Evolutionary conservation across 2,329 filamentous ascomycete species (phyloP), one percentile per base, ranked within the genome.

Genomic region (Aspergillus phoenicis): DNA sequence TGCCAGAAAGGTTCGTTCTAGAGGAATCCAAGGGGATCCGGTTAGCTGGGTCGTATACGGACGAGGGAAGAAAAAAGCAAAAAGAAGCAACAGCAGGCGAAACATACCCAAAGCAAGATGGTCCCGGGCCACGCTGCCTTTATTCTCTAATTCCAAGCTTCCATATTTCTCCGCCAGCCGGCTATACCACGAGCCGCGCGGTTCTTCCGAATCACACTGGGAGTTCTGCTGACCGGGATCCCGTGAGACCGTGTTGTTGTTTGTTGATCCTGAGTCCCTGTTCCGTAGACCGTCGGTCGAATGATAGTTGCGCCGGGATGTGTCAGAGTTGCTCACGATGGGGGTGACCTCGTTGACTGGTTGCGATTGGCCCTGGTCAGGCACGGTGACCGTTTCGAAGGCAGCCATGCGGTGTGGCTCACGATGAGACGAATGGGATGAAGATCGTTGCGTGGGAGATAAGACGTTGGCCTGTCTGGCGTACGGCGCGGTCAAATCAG

Each of bases 1-100:
- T 64, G 87, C 87, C 45, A 89, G 80, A 74, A 89, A 89, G n/a
- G 87, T 89, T 43, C 87, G 83, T 73, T 89, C 87, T 87, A 65
- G 45, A 59, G 51, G 24, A n/a, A 13, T 13, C 4, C 5, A n/a
- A 20, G 22, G 8, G 17, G 43, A 52, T 20, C 47, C 17, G 49
- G 54, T 61, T 24, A 22, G 28, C 15, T 66, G 13, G 26, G 33
- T 48, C 39, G 45, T 45, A 36, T 11, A 59, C 65, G 60, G 26
- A 15, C 61, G 45, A 1, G 41, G 53, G 15, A 26, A 13, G 52
- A 28, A 52, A 38, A n/a, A 53, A 36, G 28, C 38, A 17, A 53
- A 38, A 13, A 36, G n/a, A 36, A 36, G 33, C 33, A 36, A 36
- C 33, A 36, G 11, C 33, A 5, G 33, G 28, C 38, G 17, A 43